A percentile compares a stretch with the other conserved stretches of the same genome.
Conservation (phyloP, 2,329 filamentous ascomycete species). For the Pyrenophora tritici-repentis region DNA sequence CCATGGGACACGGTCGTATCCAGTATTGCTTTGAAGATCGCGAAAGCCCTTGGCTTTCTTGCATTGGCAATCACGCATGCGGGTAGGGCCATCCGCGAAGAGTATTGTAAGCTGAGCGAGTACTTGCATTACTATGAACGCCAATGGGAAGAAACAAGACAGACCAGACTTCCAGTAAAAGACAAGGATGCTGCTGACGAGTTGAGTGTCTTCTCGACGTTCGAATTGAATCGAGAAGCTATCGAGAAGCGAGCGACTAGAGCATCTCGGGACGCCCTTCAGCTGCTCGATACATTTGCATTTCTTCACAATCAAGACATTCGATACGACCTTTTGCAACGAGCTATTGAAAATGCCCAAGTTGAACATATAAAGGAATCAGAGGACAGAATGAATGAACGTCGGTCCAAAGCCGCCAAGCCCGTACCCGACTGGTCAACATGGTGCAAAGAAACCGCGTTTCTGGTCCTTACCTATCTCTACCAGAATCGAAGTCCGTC, state of each 20-base stretch:
- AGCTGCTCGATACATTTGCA: slow-evolving; percentile 6
- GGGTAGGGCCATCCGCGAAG: too few species aligned
- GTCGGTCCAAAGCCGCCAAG: not conserved
- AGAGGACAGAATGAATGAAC: not conserved
- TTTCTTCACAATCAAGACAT: slow-evolving; percentile 6
- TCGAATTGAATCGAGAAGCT: too few species aligned
- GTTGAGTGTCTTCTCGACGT: too few species aligned
- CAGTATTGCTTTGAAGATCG: too few species aligned
- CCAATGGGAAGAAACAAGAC: too few species aligned
- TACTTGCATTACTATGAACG: too few species aligned
- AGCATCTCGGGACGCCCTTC: slow-evolving; percentile 1
- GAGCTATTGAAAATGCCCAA: not conserved
- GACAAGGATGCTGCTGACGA: too few species aligned
- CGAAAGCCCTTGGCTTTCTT: too few species aligned
- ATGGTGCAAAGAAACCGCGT: slow-evolving; percentile 3
- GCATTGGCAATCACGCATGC: too few species aligned
- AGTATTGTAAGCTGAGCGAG: too few species aligned
- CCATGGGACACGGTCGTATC: too few species aligned
- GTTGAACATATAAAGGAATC: not conserved
- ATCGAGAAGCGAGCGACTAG: not conserved
- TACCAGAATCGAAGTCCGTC: slow-evolving; percentile 3
- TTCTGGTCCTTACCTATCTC: not conserved
- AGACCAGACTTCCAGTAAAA: too few species aligned
- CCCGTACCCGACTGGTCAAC: not conserved
- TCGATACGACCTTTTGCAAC: slow-evolving; percentile 2